Evolutionary conservation across 495 filamentous ascomycete species (phyloP).

Genomic region (Echria macrotheca): DNA sequence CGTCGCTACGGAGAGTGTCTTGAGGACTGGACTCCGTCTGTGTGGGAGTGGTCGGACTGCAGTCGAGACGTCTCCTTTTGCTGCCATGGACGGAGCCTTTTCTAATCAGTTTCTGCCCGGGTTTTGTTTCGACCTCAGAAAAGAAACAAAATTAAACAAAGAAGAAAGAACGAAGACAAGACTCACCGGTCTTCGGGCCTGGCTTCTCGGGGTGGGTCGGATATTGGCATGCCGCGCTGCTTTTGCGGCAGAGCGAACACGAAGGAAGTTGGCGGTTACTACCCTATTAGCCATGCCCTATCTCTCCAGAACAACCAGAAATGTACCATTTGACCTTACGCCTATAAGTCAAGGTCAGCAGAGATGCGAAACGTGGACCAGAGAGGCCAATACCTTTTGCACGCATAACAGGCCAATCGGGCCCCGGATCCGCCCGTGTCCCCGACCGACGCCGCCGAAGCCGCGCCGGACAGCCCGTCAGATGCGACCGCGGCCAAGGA

Average conservation of each 20-base stretch:
- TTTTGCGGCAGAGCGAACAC: constrained; percentile 13
- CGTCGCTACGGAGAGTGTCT: not conserved
- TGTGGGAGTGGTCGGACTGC: constrained; percentile 3
- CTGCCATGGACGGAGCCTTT: not conserved
- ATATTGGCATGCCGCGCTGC: constrained; percentile 10
- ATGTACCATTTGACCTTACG: not conserved
- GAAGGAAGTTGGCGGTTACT: constrained; percentile 13
- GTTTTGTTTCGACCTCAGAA: no score
- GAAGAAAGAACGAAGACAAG: not conserved
- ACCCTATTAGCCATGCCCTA: no score
- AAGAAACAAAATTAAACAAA: no score
- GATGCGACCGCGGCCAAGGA: no score
- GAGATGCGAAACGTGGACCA: no score
- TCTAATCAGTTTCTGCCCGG: no score
- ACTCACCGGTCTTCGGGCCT: constrained; percentile 24
- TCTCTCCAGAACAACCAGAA: no score
- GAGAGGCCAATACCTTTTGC: not conserved
- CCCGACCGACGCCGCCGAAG: not conserved
- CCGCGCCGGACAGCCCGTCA: no score
- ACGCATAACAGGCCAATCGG: not conserved
- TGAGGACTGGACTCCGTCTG: not conserved
- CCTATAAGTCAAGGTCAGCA: not conserved
- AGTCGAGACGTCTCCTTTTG: constrained; percentile 6
- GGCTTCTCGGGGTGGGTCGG: constrained; percentile 21
- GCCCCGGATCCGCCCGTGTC: not conserved